Conservation (phyloP, 805 yeast genomes). For the Cyberlindnera maritima region DNA sequence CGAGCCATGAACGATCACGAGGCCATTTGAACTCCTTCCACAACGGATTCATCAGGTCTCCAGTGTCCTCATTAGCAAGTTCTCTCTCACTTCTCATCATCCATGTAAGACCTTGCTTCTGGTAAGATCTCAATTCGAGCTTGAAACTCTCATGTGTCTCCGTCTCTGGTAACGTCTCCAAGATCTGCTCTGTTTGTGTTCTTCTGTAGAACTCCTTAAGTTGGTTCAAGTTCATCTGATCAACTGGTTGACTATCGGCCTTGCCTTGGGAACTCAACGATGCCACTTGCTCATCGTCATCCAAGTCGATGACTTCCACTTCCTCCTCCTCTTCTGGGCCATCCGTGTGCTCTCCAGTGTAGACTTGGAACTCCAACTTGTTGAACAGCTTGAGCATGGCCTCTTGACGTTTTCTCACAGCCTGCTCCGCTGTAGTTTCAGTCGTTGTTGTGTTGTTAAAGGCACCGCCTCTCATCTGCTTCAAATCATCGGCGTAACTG, state of each 20-base stretch:
- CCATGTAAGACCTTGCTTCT: constrained; percentile 85
- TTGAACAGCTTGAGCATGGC: constrained; percentile 57
- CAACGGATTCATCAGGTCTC: constrained; percentile 71
- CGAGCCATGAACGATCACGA: constrained; percentile 38
- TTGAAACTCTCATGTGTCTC: constrained; percentile 49
- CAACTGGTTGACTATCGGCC: constrained; percentile 20
- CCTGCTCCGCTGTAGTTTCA: constrained; percentile 55
- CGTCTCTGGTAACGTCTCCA: constrained; percentile 59
- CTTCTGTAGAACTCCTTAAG: constrained; percentile 69
- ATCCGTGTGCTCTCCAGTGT: constrained; percentile 3
- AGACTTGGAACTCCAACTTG: constrained; percentile 37
- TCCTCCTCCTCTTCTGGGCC: constrained; percentile 14
- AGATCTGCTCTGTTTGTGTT: constrained; percentile 60
- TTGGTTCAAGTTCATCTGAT: constrained; percentile 64
- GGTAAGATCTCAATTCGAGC: constrained; percentile 68
- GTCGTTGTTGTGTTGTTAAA: constrained; percentile 22
- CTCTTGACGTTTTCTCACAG: constrained; percentile 48
- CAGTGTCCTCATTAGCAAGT: constrained; percentile 37
- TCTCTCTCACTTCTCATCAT: constrained; percentile 80
- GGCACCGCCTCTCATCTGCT: constrained; percentile 12
- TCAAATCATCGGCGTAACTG: constrained; percentile 23
- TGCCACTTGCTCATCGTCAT: constrained; percentile 33
- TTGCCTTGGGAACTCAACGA: constrained; percentile 11
- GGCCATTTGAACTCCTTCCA: constrained; percentile 88
- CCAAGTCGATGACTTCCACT: constrained; percentile 33